A percentile compares a stretch with the other conserved stretches of the same genome.
phyloP scores from a whole-genome alignment of 2,329 filamentous ascomycete species.

The Scopulariopsis brevicaulis region DNA sequence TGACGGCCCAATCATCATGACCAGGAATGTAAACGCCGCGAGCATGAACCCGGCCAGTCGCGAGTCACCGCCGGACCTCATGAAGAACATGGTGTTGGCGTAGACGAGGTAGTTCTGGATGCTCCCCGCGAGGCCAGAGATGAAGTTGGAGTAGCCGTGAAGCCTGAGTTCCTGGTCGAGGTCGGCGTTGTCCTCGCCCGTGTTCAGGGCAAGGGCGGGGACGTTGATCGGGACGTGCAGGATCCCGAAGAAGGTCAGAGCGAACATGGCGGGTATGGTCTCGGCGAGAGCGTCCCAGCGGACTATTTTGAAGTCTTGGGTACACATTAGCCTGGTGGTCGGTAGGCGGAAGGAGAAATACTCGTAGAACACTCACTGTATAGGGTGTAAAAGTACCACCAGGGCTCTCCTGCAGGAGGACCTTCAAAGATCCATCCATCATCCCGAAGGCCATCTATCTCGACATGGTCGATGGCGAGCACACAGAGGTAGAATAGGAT shows the following conservation, averaged over 20 bases:
- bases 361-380: slow-evolving; percentile 53
- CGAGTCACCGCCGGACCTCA: slow-evolving; percentile 80
- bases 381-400: slow-evolving; percentile 95
- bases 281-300: slow-evolving; percentile 75
- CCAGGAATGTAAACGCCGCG: slow-evolving; percentile 64
- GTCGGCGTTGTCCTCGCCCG: slow-evolving; percentile 84
- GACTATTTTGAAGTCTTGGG: slow-evolving; percentile 64
- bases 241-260: slow-evolving; percentile 92
- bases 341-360: background rate
- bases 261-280: slow-evolving; percentile 88
- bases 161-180: slow-evolving; percentile 85
- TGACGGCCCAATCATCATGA: slow-evolving; percentile 76
- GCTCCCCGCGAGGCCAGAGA: slow-evolving; percentile 78
- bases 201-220: slow-evolving; percentile 79
- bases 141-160: slow-evolving; percentile 83
- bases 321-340: background rate
- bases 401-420: slow-evolving; percentile 75
- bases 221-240: slow-evolving; percentile 98
- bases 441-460: slow-evolving; percentile 54
- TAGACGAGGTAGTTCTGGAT: slow-evolving; percentile 97
- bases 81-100: slow-evolving; percentile 94
- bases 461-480: slow-evolving; percentile 53
- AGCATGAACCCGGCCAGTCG: slow-evolving; percentile 79
- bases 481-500: slow-evolving; percentile 70
- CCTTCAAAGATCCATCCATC: slow-evolving; percentile 87